A percentile compares a stretch with the other conserved stretches of the same genome.
Evolutionary conservation across 2,329 filamentous ascomycete species (phyloP).

Genomic region (Shiraia bambusicola): DNA sequence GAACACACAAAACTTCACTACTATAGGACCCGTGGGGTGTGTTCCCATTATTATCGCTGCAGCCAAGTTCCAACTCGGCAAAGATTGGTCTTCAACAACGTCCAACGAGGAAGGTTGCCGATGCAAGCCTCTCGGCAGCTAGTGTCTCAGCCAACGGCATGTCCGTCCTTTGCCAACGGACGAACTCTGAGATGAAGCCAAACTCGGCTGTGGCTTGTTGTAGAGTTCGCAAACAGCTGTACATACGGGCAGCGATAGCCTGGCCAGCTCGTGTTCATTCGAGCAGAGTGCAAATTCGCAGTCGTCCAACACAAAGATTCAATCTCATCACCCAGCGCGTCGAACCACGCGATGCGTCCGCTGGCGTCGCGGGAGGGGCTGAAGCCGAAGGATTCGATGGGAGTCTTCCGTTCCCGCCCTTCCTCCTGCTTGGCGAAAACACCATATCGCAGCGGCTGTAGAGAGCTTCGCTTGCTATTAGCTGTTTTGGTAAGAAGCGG

Average conservation of each 20-base stretch:
- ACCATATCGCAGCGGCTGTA: slow-evolving; percentile 6
- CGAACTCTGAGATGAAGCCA: not conserved
- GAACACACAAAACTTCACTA: slow-evolving; percentile 2
- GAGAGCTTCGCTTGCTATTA: slow-evolving; percentile 4
- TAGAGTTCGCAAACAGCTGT: not conserved
- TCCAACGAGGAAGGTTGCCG: slow-evolving; percentile 1
- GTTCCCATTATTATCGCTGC: not conserved
- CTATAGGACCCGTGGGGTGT: slow-evolving; percentile 9
- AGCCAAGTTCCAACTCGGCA: not conserved
- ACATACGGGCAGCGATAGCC: not conserved
- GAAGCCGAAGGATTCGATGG: slow-evolving; percentile 12
- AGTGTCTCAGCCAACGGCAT: slow-evolving; percentile 5
- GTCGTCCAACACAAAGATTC: no score
- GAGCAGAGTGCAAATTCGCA: slow-evolving; percentile 6
- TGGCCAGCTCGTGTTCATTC: not conserved
- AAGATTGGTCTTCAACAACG: slow-evolving; percentile 1
- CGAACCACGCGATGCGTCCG: slow-evolving; percentile 1
- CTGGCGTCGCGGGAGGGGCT: slow-evolving; percentile 8
- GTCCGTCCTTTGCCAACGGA: not conserved
- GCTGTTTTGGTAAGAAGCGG: slow-evolving; percentile 1
- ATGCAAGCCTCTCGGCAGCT: slow-evolving; percentile 10
- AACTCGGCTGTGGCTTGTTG: not conserved
- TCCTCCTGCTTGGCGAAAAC: slow-evolving; percentile 9
- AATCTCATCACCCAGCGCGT: slow-evolving; percentile 5
- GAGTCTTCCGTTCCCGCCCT: slow-evolving; percentile 14